Conservation (phyloP, 1,284 basidiomycete genomes). For the Sanghuangporus sanghuang region DNA sequence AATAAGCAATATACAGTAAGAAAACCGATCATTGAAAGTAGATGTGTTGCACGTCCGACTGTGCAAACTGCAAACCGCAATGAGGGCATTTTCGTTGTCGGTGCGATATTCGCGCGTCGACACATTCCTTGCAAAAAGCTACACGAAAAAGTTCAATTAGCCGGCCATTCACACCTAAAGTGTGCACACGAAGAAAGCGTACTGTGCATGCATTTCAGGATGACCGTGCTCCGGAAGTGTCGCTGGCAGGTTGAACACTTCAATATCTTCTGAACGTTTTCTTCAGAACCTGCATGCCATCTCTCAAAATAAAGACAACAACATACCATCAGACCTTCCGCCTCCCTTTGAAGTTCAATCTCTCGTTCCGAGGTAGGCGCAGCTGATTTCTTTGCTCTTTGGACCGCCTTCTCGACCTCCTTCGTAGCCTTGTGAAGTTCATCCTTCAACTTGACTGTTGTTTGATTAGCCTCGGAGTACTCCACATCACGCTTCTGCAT, state of each 20-base stretch:
- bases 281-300: not conserved
- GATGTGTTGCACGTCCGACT: conserved; percentile 81
- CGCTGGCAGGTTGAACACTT: conserved; percentile 90
- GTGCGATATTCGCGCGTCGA: conserved; percentile 84
- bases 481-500: conserved; percentile 17
- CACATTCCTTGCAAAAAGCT: conserved; percentile 89
- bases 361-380: conserved; percentile 31
- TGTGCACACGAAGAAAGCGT: conserved; percentile 30
- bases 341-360: conserved; percentile 40
- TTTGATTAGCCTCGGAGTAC: conserved; percentile 24
- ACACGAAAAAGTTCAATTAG: conserved; percentile 14
- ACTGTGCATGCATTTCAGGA: conserved; percentile 96
- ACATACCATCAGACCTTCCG: conserved; percentile 66
- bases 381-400: conserved; percentile 39
- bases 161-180: conserved; percentile 6
- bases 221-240: conserved; percentile 80
- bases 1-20: not conserved
- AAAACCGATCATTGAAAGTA: conserved; percentile 66
- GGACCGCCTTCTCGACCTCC: conserved; percentile 45
- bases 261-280: conserved; percentile 63
- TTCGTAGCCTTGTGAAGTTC: conserved; percentile 44
- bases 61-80: conserved; percentile 82
- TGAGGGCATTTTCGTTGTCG: conserved; percentile 96
- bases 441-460: conserved; percentile 42
- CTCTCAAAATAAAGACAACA: not conserved